Conservation (phyloP, 179 eudicot genomes). For the Carnegiea gigantea region DNA sequence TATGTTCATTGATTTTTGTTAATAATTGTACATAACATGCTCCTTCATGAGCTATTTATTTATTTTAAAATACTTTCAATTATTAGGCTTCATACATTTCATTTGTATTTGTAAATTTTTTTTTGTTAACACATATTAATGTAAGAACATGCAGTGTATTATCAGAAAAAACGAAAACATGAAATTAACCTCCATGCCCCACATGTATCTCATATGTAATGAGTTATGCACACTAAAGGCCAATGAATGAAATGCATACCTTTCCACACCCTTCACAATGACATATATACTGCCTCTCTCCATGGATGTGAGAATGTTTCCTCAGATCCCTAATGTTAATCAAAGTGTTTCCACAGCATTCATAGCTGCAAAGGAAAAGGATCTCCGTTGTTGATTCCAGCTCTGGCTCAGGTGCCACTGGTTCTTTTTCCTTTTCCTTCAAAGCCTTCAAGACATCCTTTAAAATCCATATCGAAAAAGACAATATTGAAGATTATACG, state of each 20-base stretch:
- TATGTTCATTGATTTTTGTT: no score
- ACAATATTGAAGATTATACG: neutral
- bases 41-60: no score
- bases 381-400: slow-evolving; percentile 96
- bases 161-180: neutral
- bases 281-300: slow-evolving; percentile 90
- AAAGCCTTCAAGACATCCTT: slow-evolving; percentile 70
- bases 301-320: slow-evolving; percentile 95
- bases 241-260: slow-evolving; percentile 39
- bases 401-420: slow-evolving; percentile 69
- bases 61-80: no score
- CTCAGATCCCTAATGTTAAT: slow-evolving; percentile 93
- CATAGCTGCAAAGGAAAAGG: slow-evolving; percentile 97
- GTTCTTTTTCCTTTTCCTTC: slow-evolving; percentile 68
- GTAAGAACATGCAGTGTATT: neutral
- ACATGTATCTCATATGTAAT: neutral
- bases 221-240: neutral
- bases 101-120: no score
- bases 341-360: slow-evolving; percentile 96
- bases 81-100: no score
- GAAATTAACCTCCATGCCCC: neutral
- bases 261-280: slow-evolving; percentile 81
- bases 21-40: no score
- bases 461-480: slow-evolving; percentile 22
- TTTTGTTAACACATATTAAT: no score